Base-by-base conservation (phyloP, 2,329 filamentous ascomycete species). In the Colletotrichum euphorbiae region DNA sequence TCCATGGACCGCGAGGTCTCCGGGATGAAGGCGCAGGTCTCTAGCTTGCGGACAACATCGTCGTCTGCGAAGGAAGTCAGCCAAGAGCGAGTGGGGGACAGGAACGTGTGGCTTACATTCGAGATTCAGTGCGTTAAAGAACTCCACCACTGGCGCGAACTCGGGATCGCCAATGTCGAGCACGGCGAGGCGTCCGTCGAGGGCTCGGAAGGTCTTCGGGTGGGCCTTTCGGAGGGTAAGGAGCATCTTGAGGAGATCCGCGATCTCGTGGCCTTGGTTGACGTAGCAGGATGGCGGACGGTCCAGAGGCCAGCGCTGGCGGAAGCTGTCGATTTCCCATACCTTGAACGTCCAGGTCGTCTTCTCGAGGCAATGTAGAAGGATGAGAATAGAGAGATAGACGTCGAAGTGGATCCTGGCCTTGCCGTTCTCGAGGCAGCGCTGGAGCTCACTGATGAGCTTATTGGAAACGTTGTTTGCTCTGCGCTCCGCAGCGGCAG, bases 321-420 rank as follows among this genome's bases (percentile, higher is more conserved):
- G 83, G 28, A 90, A 82, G 56, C 86, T 85, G 62, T 87, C 84
- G 74, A 90, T 86, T 72, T 90, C 88, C 88, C 88, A 91, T 2
- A 87, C 88, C 70, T 90, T 89, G 78, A 90, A 90, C 1, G 87
- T 85, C 89, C 89, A 91, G 0, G 88, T 90, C 0, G 87, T 88
- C 78, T 90, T 91, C 74, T 91, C 89, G 13, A 90, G 82, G 71
- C 87, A 90, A 73, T 89, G 90, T 54, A 91, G 83, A 69, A 90
- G 85, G 61, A 91, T 85, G 62, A 91, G 76, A 3, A 87, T 84
- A 3, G 88, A 85, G 21, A 90, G 83, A 72, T 89, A 90, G 77
- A 89, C 86, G 71, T 84, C 84, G 73, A 89, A 89, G 36, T 85
- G 85, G 60, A 88, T 82, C 72, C 84, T 87, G 63, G 82, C 83